A percentile compares a stretch with the other conserved stretches of the same genome.
These are phyloP conservation scores for Blastocystis sp. DNA, from an alignment of 352 stramenopile genomes.

Conservation along the genomic window DNA sequence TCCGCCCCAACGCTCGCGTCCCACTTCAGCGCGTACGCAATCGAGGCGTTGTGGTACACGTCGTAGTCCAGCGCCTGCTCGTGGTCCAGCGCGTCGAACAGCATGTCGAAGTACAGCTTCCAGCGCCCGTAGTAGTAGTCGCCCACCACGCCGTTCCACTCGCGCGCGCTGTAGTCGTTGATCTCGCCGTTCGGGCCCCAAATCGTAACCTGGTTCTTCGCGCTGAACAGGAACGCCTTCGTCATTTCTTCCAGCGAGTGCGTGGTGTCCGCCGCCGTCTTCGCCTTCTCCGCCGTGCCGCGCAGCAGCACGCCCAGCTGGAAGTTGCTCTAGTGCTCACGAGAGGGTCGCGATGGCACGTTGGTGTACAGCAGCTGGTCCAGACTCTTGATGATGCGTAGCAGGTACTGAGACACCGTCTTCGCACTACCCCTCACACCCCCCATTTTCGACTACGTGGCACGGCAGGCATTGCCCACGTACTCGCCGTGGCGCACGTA, in stretches of 20 bases:
- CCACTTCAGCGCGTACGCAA: not conserved
- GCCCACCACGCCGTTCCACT: conserved; percentile 13
- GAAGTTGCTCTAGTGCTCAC: conserved; percentile 6
- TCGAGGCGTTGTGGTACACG: not conserved
- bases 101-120: not conserved
- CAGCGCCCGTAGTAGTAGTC: not conserved
- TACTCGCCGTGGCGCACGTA: not conserved
- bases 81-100: not conserved
- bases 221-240: not conserved
- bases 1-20: not conserved
- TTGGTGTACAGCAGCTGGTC: conserved; percentile 1
- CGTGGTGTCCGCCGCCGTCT: not conserved
- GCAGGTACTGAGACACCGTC: not conserved
- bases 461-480: not conserved
- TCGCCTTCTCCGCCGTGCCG: not conserved
- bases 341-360: not conserved
- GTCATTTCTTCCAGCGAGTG: not conserved
- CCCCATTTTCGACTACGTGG: not conserved
- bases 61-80: not conserved
- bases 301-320: not conserved
- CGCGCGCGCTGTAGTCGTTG: not conserved
- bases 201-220: conserved; percentile 2
- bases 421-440: not conserved
- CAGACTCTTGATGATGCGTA: not conserved
- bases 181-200: conserved; percentile 3